Evolutionary conservation across 352 stramenopile species (phyloP).

Genomic region (Globisporangium nagaii): DNA sequence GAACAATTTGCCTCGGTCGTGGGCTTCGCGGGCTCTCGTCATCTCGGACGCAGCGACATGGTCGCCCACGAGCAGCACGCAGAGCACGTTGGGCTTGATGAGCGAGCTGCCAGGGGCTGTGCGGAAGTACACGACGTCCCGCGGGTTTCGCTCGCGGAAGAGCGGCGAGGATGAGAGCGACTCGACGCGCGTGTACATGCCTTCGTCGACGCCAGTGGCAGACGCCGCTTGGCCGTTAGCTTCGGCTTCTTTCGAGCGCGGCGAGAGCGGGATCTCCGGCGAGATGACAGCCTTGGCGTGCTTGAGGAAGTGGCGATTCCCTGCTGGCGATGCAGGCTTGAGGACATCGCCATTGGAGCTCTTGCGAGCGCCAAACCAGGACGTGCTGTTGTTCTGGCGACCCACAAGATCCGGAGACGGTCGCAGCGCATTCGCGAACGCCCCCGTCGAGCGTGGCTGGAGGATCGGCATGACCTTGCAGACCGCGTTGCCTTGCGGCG

Average conservation of each 20-base stretch:
- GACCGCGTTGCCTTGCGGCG: conserved; percentile 29
- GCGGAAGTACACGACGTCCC: conserved; percentile 68
- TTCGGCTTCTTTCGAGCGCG: background rate
- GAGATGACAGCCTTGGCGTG: conserved; percentile 4
- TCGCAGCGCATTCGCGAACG: conserved; percentile 8
- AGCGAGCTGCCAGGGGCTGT: conserved; percentile 53
- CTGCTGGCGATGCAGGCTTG: background rate
- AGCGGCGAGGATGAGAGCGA: conserved; percentile 39
- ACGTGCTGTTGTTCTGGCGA: background rate
- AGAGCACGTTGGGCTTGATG: conserved; percentile 52
- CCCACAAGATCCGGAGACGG: background rate
- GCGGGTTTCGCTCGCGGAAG: conserved; percentile 45
- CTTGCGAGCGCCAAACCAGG: background rate
- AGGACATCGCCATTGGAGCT: background rate
- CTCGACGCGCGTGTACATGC: conserved; percentile 47
- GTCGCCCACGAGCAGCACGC: conserved; percentile 53
- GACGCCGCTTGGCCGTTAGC: background rate
- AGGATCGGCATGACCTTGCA: conserved; percentile 62
- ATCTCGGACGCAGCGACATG: conserved; percentile 51
- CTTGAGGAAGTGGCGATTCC: background rate
- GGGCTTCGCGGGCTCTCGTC: conserved; percentile 36
- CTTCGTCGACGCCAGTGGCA: conserved; percentile 19
- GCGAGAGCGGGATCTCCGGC: background rate
- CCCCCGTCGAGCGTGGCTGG: conserved; percentile 27
- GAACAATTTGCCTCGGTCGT: conserved; percentile 63